Evolutionary conservation across 2,329 filamentous ascomycete genomes (phyloP), one percentile per base, ranked within the genome.

Genomic region (Xylariaceae sp.): DNA sequence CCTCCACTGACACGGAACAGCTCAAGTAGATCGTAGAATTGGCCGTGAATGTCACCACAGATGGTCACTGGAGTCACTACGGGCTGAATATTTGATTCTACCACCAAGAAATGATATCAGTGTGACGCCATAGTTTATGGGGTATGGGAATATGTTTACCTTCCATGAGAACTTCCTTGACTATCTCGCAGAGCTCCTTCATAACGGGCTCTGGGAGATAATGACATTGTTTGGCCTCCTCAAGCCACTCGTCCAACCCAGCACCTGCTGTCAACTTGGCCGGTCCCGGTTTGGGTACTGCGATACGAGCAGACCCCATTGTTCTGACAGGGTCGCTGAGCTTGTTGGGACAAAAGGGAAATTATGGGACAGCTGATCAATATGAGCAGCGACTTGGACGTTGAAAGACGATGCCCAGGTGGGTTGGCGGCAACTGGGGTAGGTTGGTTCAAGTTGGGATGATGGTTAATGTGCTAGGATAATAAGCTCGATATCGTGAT

Each of bases 101-200:
- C 8, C 47, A 19, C 31, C 19, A 17, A 44, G n/a, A n/a, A 46
- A 28, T 40, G 33, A 33, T 31, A 41, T 53, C 46, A 53, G 44
- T 23, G 41, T 36, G 24, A 28, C 21, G 31, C 14, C 24, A 23
- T 6, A 12, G 3, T 21, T 3, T 17, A 8, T 16, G 37, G 5
- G 1, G 34, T 12, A n/a, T 6, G 26, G 14, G 16, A 21, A 19
- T 7, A 24, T 21, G 36, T 78, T 67, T 74, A 95, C 92, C 92
- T 82, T 99, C 95, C 95, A 99, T 99, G 69, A 99, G 83, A 65
- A 92, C 96, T 78, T 98, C 95, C 80, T 99, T 99, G 60, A 98
- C 95, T 73, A 96, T 96, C 79, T 99, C 95, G 75, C 95, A 99
- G 45, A 99, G 84, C 75, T 96, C 91, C 82, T 99, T 99, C 95